Evolutionary conservation across 2,329 filamentous ascomycete genomes (phyloP), one percentile per base, ranked within the genome.

Genomic region (Massarina eburnea): DNA sequence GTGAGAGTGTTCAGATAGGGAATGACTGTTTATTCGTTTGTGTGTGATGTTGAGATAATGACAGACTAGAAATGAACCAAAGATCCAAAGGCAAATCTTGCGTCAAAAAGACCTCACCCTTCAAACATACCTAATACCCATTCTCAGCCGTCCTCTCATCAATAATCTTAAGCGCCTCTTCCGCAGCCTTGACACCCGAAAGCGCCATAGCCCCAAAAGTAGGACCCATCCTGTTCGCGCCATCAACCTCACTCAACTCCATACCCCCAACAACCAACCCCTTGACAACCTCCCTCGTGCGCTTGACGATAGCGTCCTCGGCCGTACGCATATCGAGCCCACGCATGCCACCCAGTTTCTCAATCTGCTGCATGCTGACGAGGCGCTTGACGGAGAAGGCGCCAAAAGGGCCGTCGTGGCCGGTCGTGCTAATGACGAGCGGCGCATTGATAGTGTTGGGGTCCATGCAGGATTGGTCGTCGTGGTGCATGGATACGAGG

Each of bases 361-460:
- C 85, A 49, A 96, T 79, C 57, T 83, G 81, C 71, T 86, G 81
- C 90, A 96, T 95, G 71, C 85, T 88, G 38, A 95, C 91, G 32
- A 96, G 85, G 39, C 91, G 83, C 82, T 96, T 96, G 70, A 89
- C 91, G 55, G 76, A 88, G 77, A 96, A 96, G 39, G 91, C 91
- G 37, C 91, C 91, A 68, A 95, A 95, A 14, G 91, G 91, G 37
- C 82, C 91, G 57, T 96, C 91, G 63, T 96, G 91, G 40, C 91
- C 91, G 0, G 91, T 96, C 19, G 91, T 96, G 46, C 85, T 90
- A 75, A 96, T 88, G 65, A 96, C 78, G 48, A 96, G 72, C 1
- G 91, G 90, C 0, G 90, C 89, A 67, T 95, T 96, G 81, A 96
- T 95, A 62, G 91, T 96, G 82, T 94, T 95, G 58, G 91, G 91